A percentile compares a stretch with the other conserved stretches of the same genome.
These are phyloP conservation scores for Biscogniauxia marginata DNA, from an alignment of 2,329 filamentous ascomycete genomes.

Conservation along the genomic window DNA sequence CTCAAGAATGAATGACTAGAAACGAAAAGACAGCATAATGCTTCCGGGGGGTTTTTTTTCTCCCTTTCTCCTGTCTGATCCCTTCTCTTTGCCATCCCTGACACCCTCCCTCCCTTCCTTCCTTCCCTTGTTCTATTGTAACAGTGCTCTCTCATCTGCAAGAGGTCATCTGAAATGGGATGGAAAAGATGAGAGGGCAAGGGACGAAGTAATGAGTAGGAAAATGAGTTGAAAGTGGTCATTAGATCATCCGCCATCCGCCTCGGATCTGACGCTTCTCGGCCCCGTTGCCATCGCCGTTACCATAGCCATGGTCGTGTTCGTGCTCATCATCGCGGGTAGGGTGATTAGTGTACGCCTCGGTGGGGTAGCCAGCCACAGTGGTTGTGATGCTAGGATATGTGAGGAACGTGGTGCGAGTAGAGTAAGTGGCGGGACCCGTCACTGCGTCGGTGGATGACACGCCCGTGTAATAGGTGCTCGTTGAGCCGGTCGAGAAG, in stretches of 20 bases:
- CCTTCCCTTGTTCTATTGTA: too few species aligned
- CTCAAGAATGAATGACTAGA: constrained; percentile 15
- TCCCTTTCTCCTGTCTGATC: background rate
- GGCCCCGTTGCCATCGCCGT: too few species aligned
- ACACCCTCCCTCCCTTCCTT: background rate
- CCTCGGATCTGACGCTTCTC: too few species aligned
- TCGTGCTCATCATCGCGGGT: background rate
- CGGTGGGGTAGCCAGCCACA: constrained; percentile 6
- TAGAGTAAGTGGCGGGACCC: background rate
- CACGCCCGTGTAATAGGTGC: background rate
- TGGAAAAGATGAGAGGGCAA: too few species aligned
- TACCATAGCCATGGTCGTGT: background rate
- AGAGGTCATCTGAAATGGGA: too few species aligned
- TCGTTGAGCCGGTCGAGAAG: constrained; percentile 4
- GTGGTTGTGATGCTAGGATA: constrained; percentile 4
- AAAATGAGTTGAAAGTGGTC: too few species aligned
- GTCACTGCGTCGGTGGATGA: constrained; percentile 13
- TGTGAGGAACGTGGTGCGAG: constrained; percentile 15
- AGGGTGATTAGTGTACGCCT: too few species aligned
- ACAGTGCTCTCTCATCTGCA: too few species aligned
- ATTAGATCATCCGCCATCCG: too few species aligned
- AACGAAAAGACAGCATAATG: constrained; percentile 7
- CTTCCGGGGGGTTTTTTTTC: background rate
- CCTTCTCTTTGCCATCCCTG: background rate
- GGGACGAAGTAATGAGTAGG: too few species aligned